phyloP scores from a whole-genome alignment of 345 rosid genomes.

The Camelina hispida region DNA sequence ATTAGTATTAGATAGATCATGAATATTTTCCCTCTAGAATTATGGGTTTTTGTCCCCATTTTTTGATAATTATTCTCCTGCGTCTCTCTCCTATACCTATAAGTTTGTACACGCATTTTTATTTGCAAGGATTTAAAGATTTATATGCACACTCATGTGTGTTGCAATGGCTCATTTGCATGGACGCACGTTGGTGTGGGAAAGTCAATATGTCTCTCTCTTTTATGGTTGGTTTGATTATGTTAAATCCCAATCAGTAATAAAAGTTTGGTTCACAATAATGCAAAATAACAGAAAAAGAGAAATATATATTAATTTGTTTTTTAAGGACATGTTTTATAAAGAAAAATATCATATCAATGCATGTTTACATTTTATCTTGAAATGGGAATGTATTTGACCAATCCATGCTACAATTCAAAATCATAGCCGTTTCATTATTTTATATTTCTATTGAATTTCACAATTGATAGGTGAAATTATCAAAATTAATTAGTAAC shows the following conservation, averaged over 20 bases:
- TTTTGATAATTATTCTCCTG: not conserved
- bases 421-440: not conserved
- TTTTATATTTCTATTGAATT: too few relatives aligned
- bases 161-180: constrained; percentile 39
- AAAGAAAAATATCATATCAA: not conserved
- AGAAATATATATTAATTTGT: not conserved
- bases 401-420: not conserved
- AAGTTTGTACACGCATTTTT: constrained; percentile 16
- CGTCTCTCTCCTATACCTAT: not conserved
- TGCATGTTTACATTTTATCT: not conserved
- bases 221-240: constrained; percentile 5
- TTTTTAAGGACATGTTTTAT: not conserved
- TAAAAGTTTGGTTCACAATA: not conserved
- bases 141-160: constrained; percentile 19
- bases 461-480: too few relatives aligned
- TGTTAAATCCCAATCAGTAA: not conserved
- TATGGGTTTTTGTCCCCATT: constrained; percentile 51
- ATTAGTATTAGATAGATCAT: constrained; percentile 49
- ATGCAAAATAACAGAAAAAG: not conserved
- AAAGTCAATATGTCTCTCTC: constrained; percentile 37
- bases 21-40: constrained; percentile 49
- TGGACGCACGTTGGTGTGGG: constrained; percentile 50
- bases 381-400: not conserved
- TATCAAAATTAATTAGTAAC: not conserved
- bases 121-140: not conserved